Evolutionary conservation across 768 basidiomycete genomes (phyloP), one percentile per base, ranked within the genome.

Genomic region (Boletus insuetus): DNA sequence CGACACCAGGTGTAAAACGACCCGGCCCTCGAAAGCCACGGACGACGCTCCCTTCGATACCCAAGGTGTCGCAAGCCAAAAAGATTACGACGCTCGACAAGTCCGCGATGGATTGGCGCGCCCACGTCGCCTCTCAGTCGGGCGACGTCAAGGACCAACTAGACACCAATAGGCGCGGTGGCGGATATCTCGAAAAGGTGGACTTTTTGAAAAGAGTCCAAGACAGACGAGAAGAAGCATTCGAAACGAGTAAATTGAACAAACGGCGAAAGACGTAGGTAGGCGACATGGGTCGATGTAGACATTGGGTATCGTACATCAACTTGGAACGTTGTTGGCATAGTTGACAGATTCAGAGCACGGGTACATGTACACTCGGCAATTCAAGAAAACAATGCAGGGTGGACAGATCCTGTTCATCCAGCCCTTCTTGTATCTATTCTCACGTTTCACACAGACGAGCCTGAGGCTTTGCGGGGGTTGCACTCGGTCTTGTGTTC

Each of bases 11-110:
- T 4, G 16, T 46, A 9, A 82, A 78, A 67, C 79, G 79, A 26
- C 80, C 82, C 3, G 85, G 86, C 1, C 85, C 87, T 13, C 84
- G 87, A 19, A 90, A 85, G 63, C 73, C 87, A 1, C 86, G 84
- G 64, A 77, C 77, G 0, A 69, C 75, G 3, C 76, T 91, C 8
- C 77, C 80, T 1, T 70, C 80, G 14, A 68, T 87, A 32, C 87
- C 87, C 0, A 73, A 74, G 13, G 58, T 70, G 1, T 73, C 71
- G 37, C 90, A 86, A 64, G 75, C 84, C 2, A 90, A 87, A 68
- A 93, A 89, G 70, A 76, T 94, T 9, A 84, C 87, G 22, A 93
- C 90, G 24, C 76, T 94, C 14, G 90, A 92, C 58, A 94, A 93
- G 68, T 91, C 89, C 0, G 83, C 87, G 13, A 83, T 94, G 81